Percentiles rank a stretch among this genome's conserved stretches.
Evolutionary conservation across 2,329 filamentous ascomycete genomes (phyloP).

Genomic region (Cordyceps javanica): DNA sequence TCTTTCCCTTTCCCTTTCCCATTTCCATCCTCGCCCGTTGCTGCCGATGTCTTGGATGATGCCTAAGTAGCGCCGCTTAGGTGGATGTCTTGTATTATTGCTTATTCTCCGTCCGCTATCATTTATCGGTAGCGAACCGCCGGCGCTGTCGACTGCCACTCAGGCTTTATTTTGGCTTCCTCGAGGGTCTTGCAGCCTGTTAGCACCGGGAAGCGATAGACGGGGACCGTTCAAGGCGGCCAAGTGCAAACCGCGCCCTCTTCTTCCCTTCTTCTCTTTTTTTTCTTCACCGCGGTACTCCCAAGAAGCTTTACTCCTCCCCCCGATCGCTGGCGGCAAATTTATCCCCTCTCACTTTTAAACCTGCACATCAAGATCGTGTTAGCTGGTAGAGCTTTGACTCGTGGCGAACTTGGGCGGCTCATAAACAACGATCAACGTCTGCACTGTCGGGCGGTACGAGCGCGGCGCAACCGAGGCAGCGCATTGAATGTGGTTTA

Average conservation of each 20-base stretch:
- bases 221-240: neutral
- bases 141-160: neutral
- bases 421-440: neutral
- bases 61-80: neutral
- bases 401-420: neutral
- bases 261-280: neutral
- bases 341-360: too few species aligned
- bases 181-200: neutral
- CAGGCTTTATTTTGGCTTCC: neutral
- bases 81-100: constrained; percentile 2
- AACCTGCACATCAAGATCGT: too few species aligned
- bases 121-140: neutral
- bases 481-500: neutral
- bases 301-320: neutral
- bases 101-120: neutral
- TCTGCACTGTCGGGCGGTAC: neutral
- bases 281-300: neutral
- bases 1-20: neutral
- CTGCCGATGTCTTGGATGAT: constrained; percentile 9
- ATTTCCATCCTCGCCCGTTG: constrained; percentile 2
- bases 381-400: neutral
- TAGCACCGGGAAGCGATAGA: neutral
- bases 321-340: neutral
- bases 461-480: constrained; percentile 1
- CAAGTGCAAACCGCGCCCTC: neutral